A percentile compares a stretch with the other conserved stretches of the same genome.
These are phyloP conservation scores for Obba rivulosa DNA, from an alignment of 768 basidiomycete species.

Conservation along the genomic window DNA sequence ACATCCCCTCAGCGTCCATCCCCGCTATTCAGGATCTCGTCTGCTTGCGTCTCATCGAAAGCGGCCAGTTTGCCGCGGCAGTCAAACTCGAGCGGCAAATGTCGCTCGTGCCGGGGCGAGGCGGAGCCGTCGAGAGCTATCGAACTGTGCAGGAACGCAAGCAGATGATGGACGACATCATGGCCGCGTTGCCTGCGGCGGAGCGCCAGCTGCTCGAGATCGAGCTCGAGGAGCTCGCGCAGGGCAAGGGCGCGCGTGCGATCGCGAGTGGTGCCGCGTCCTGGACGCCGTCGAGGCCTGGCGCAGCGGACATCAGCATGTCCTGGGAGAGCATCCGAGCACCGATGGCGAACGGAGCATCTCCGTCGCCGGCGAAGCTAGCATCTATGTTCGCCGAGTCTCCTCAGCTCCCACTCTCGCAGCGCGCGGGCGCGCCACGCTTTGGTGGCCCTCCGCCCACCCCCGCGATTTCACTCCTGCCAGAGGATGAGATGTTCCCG, in stretches of 20 bases:
- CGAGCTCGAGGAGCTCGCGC: slow-evolving; percentile 39
- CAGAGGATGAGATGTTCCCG: slow-evolving; percentile 10
- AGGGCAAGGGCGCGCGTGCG: slow-evolving; percentile 12
- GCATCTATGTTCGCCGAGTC: slow-evolving; percentile 22
- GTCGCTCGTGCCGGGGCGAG: slow-evolving; percentile 25
- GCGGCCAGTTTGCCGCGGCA: slow-evolving; percentile 64
- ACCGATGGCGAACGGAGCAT: slow-evolving; percentile 14
- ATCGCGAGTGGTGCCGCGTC: slow-evolving; percentile 4
- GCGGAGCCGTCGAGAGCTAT: slow-evolving; percentile 17
- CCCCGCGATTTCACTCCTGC: background rate
- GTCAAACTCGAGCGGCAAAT: slow-evolving; percentile 71
- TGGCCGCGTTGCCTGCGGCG: slow-evolving; percentile 52
- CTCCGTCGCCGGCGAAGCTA: slow-evolving; percentile 7
- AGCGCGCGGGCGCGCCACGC: slow-evolving; percentile 29
- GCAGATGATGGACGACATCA: slow-evolving; percentile 66
- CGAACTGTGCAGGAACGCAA: slow-evolving; percentile 45
- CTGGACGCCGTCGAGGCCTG: slow-evolving; percentile 10
- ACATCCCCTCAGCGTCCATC: slow-evolving; percentile 42
- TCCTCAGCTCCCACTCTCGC: slow-evolving; percentile 19
- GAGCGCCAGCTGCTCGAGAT: slow-evolving; percentile 61
- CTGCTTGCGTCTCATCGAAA: slow-evolving; percentile 71
- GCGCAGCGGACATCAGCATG: slow-evolving; percentile 38
- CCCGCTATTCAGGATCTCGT: slow-evolving; percentile 71
- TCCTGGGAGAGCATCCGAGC: slow-evolving; percentile 55
- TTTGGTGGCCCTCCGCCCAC: slow-evolving; percentile 29